These are phyloP conservation scores for Botrytis hyacinthi DNA, from an alignment of 2,329 filamentous ascomycete genomes.

Conservation along the genomic window DNA sequence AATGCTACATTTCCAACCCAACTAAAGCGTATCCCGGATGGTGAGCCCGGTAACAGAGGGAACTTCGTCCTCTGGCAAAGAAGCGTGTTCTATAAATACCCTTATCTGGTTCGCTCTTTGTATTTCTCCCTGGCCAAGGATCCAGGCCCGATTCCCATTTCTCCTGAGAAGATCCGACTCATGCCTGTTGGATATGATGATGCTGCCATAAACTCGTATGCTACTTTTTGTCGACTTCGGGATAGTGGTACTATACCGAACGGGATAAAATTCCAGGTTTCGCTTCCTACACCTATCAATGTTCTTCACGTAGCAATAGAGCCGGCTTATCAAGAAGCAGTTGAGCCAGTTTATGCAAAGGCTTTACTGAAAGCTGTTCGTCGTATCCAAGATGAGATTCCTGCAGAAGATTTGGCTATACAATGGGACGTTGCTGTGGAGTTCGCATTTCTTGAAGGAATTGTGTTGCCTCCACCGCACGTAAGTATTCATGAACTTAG, in stretches of 20 bases:
- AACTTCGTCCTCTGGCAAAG: conserved; percentile 41
- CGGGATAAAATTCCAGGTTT: conserved; percentile 39
- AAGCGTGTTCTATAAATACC: conserved; percentile 34
- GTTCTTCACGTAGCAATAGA: conserved; percentile 25
- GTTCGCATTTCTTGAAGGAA: conserved; percentile 33
- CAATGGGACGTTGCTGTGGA: conserved; percentile 38
- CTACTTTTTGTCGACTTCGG: conserved; percentile 31
- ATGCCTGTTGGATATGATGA: conserved; percentile 33
- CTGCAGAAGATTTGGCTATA: conserved; percentile 37
- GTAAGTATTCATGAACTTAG: background rate
- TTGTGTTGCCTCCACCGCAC: conserved; percentile 6
- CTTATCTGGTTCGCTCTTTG: conserved; percentile 19
- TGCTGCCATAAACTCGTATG: conserved; percentile 36
- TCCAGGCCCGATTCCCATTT: conserved; percentile 13
- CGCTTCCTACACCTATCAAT: conserved; percentile 36
- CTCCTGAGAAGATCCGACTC: conserved; percentile 19
- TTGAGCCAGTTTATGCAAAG: conserved; percentile 38
- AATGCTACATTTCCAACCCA: conserved; percentile 37
- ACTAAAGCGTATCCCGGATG: conserved; percentile 43
- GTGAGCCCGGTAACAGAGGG: conserved; percentile 42
- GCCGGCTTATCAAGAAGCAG: conserved; percentile 29
- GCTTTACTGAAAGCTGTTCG: conserved; percentile 31
- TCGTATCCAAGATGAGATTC: conserved; percentile 36
- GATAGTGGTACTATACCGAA: conserved; percentile 30
- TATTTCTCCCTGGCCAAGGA: conserved; percentile 18